Evolutionary conservation across 805 yeast species (phyloP).

Genomic region (Yamadazyma scolyti): DNA sequence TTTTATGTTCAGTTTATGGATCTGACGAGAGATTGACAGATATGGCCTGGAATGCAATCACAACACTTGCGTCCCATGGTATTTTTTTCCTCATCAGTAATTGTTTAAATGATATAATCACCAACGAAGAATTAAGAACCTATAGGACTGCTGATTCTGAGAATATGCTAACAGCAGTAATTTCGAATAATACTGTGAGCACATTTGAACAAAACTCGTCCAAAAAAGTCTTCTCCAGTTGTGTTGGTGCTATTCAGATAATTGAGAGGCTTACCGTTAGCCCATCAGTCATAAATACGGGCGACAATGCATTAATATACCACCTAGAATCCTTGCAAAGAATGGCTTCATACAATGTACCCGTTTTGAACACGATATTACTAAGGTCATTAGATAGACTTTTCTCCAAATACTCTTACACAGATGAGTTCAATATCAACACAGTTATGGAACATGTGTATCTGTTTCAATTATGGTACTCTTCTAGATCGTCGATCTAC

Average conservation of each 20-base stretch:
- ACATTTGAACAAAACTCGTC: slow-evolving; percentile 2
- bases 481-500: slow-evolving; percentile 36
- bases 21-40: slow-evolving; percentile 31
- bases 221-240: slow-evolving; percentile 17
- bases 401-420: slow-evolving; percentile 24
- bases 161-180: slow-evolving; percentile 5
- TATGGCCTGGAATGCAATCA: slow-evolving; percentile 35
- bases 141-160: slow-evolving; percentile 3
- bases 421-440: slow-evolving; percentile 10
- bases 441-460: slow-evolving; percentile 17
- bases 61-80: slow-evolving; percentile 34
- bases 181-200: slow-evolving; percentile 8
- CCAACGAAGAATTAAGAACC: slow-evolving; percentile 8
- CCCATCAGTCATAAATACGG: slow-evolving; percentile 17
- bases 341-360: slow-evolving; percentile 31
- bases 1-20: slow-evolving; percentile 43
- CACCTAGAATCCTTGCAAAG: slow-evolving; percentile 30
- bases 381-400: slow-evolving; percentile 37
- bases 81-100: slow-evolving; percentile 17
- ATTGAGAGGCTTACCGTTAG: slow-evolving; percentile 21
- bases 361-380: slow-evolving; percentile 37
- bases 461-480: slow-evolving; percentile 41
- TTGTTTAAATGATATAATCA: slow-evolving; percentile 10
- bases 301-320: slow-evolving; percentile 12
- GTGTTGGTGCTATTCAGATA: slow-evolving; percentile 39